Evolutionary conservation across 495 filamentous ascomycete species (phyloP).

Genomic region (Talaromyces wortmannii): DNA sequence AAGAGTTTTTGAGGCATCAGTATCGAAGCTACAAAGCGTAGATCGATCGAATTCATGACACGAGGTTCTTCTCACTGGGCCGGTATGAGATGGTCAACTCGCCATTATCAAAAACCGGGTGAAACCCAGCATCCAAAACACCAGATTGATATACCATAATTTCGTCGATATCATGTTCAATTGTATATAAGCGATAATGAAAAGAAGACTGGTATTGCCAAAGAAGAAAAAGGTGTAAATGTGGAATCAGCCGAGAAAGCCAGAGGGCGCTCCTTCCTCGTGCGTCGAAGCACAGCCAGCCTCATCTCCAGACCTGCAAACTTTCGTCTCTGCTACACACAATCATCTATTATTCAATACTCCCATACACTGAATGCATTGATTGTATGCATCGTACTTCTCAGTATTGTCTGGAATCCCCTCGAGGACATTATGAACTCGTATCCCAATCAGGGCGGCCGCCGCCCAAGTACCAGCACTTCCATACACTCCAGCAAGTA

Average conservation of each 20-base stretch:
- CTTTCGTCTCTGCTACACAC: not conserved
- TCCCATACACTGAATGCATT: not conserved
- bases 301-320: not conserved
- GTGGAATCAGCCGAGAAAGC: too few relatives aligned
- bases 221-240: too few relatives aligned
- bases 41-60: not conserved
- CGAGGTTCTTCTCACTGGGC: too few relatives aligned
- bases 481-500: slow-evolving; percentile 1
- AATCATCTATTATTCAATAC: not conserved
- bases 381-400: not conserved
- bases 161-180: too few relatives aligned
- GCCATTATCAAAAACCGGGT: too few relatives aligned
- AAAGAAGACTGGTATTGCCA: not conserved
- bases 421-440: not conserved
- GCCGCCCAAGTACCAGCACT: not conserved
- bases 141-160: too few relatives aligned
- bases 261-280: not conserved
- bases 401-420: not conserved
- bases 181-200: not conserved
- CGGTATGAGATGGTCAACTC: too few relatives aligned
- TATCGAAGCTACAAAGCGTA: slow-evolving; percentile 13
- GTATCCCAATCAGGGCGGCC: not conserved
- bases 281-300: not conserved
- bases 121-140: too few relatives aligned
- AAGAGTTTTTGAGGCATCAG: slow-evolving; percentile 24